Evolutionary conservation across 805 yeast genomes (phyloP).

Genomic region (Hanseniaspora guilliermondii): DNA sequence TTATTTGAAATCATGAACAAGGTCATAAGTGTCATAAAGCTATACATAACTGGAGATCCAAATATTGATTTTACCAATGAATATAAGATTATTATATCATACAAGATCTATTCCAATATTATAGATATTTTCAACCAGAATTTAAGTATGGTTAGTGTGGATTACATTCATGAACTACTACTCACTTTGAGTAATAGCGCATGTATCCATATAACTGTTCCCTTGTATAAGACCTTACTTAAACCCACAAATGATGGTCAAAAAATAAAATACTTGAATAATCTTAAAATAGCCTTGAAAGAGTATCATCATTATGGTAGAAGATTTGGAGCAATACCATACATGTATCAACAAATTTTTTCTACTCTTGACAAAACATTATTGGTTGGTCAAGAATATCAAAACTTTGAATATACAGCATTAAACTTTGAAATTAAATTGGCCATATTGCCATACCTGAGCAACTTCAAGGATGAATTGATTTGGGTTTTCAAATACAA

Average conservation of each 20-base stretch:
- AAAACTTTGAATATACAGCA: background rate
- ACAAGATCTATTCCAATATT: slow-evolving; percentile 4
- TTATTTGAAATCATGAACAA: background rate
- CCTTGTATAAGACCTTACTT: background rate
- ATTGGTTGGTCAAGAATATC: background rate
- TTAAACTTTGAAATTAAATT: slow-evolving; percentile 10
- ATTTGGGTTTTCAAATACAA: background rate
- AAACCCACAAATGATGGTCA: background rate
- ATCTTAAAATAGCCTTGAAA: background rate
- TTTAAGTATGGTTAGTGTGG: background rate
- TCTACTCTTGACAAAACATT: background rate
- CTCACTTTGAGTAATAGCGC: slow-evolving; percentile 10
- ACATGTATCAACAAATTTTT: slow-evolving; percentile 8
- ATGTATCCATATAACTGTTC: slow-evolving; percentile 11
- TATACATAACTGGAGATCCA: slow-evolving; percentile 11
- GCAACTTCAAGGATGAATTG: background rate
- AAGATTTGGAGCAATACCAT: slow-evolving; percentile 12
- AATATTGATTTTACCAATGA: background rate
- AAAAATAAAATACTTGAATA: background rate
- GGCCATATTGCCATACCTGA: slow-evolving; percentile 1
- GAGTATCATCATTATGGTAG: slow-evolving; percentile 11
- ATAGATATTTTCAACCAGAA: background rate
- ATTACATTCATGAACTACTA: background rate
- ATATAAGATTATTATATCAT: background rate
- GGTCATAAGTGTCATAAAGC: background rate